Conservation (phyloP, 1,284 basidiomycete genomes). For the Cronartium ribicola region DNA sequence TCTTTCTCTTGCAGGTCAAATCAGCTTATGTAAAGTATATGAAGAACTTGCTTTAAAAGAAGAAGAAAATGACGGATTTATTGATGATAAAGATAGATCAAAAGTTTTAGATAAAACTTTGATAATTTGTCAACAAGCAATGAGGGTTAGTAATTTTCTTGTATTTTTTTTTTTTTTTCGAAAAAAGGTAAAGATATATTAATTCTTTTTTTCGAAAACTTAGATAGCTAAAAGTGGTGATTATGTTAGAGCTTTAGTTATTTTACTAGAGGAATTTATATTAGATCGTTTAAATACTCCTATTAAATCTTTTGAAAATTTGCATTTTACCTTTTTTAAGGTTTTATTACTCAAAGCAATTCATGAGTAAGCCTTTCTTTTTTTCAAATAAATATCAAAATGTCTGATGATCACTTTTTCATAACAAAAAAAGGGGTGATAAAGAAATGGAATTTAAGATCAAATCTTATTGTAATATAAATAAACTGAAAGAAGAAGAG, state of each 20-base stretch:
- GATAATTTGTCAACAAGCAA: slow-evolving; percentile 30
- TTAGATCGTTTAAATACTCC: neutral
- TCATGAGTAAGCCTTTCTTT: neutral
- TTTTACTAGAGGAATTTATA: slow-evolving; percentile 10
- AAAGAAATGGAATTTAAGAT: neutral
- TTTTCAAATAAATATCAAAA: neutral
- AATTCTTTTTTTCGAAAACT: neutral
- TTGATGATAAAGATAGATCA: slow-evolving; percentile 19
- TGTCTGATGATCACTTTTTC: neutral
- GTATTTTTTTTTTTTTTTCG: neutral
- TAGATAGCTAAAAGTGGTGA: slow-evolving; percentile 28
- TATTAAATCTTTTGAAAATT: neutral
- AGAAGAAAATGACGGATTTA: slow-evolving; percentile 3
- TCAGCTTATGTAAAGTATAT: slow-evolving; percentile 35
- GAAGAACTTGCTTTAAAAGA: slow-evolving; percentile 32
- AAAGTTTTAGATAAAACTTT: slow-evolving; percentile 5
- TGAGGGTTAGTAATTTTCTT: neutral
- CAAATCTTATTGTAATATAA: neutral
- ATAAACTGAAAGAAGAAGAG: neutral
- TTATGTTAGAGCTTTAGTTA: slow-evolving; percentile 11
- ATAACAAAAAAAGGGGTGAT: slow-evolving; percentile 3
- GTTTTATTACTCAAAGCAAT: neutral
- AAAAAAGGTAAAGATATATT: neutral
- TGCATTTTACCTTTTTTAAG: neutral
- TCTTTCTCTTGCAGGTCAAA: slow-evolving; percentile 21